Conservation (phyloP, 768 basidiomycete genomes). For the Pleurotus sapidus region DNA sequence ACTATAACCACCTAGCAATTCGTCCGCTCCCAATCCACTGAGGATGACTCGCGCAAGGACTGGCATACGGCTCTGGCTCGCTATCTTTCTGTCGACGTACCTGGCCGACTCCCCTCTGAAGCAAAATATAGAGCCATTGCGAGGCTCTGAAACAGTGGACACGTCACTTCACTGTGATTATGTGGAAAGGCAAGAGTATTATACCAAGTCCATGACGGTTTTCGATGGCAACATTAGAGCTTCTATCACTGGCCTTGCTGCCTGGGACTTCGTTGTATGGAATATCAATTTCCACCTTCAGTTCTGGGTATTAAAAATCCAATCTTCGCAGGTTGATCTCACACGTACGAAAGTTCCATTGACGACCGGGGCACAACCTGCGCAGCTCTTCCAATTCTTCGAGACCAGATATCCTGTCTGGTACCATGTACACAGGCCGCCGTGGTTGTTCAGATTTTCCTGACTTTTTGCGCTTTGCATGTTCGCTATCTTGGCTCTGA, state of each 20-base stretch:
- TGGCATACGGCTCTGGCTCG: constrained; percentile 54
- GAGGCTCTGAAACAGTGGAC: constrained; percentile 60
- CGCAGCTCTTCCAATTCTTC: constrained; percentile 77
- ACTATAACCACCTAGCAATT: constrained; percentile 91
- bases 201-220: constrained; percentile 90
- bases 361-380: constrained; percentile 69
- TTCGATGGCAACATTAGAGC: constrained; percentile 74
- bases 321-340: not conserved
- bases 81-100: constrained; percentile 33
- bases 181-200: not conserved
- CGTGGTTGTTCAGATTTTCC: constrained; percentile 7
- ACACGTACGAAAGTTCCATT: constrained; percentile 83
- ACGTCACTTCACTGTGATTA: not conserved
- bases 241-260: constrained; percentile 52
- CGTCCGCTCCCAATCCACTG: constrained; percentile 93
- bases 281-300: constrained; percentile 82
- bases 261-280: constrained; percentile 77
- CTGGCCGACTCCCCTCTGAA: constrained; percentile 71
- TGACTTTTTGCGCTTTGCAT: constrained; percentile 28
- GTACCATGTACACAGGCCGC: constrained; percentile 65
- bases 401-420: constrained; percentile 83
- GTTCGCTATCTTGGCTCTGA: constrained; percentile 46
- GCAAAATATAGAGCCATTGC: constrained; percentile 93
- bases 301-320: constrained; percentile 2
- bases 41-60: constrained; percentile 77